These are phyloP conservation scores for Penicillium bialowiezense DNA, from an alignment of 495 filamentous ascomycete genomes.

Conservation along the genomic window DNA sequence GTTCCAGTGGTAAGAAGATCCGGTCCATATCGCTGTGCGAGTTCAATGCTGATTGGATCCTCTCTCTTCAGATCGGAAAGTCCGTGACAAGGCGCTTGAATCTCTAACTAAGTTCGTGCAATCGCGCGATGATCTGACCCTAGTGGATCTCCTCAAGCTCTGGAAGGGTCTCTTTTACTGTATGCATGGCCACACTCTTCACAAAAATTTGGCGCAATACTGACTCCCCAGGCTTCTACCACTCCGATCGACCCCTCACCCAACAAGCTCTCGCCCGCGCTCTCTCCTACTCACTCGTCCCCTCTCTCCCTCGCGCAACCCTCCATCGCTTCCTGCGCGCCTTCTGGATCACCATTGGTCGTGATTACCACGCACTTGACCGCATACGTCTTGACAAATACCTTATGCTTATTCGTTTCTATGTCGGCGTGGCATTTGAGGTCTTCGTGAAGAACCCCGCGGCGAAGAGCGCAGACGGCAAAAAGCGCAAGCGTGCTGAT, in stretches of 20 bases:
- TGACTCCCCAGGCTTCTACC: conserved; percentile 65
- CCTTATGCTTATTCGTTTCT: conserved; percentile 75
- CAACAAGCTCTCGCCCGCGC: conserved; percentile 81
- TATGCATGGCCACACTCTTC: conserved; percentile 22
- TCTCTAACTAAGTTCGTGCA: conserved; percentile 77
- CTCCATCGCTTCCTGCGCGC: conserved; percentile 59
- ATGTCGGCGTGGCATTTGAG: conserved; percentile 65
- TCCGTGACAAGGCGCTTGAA: conserved; percentile 74
- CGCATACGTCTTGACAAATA: conserved; percentile 91
- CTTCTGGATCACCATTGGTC: conserved; percentile 87
- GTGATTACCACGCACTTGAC: conserved; percentile 82
- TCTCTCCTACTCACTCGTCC: conserved; percentile 74
- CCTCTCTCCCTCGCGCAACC: conserved; percentile 56
- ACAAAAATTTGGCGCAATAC: neutral
- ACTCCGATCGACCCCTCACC: conserved; percentile 82
- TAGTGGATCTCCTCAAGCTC: conserved; percentile 81
- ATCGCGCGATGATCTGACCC: conserved; percentile 61
- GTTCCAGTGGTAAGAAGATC: conserved; percentile 61
- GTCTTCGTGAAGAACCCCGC: conserved; percentile 33
- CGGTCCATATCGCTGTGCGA: neutral
- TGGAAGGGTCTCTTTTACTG: conserved; percentile 98
- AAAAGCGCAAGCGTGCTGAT: conserved; percentile 29
- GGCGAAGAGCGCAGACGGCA: conserved; percentile 16
- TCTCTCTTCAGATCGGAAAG: conserved; percentile 64
- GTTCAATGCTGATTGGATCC: conserved; percentile 2